These are phyloP conservation scores for Pilatotrama ljubarskyi DNA, from an alignment of 768 basidiomycete species.

Conservation along the genomic window DNA sequence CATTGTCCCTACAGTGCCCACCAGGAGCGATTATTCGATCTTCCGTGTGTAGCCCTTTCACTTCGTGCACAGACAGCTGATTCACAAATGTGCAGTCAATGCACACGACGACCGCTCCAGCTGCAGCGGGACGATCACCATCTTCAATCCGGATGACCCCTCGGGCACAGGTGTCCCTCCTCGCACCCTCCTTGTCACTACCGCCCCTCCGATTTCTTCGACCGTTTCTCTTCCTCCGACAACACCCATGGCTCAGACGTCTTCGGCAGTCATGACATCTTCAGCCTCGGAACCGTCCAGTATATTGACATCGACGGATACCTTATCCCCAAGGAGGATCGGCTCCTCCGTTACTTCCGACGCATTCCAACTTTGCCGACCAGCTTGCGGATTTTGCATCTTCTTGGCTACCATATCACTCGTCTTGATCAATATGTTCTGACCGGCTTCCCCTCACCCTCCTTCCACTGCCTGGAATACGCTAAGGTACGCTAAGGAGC, in stretches of 20 bases:
- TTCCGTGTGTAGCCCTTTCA: neutral
- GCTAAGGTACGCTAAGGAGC: neutral
- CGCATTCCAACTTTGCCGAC: neutral
- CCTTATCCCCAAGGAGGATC: neutral
- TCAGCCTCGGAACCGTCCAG: neutral
- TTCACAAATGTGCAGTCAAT: neutral
- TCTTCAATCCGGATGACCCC: slow-evolving; percentile 20
- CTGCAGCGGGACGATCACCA: slow-evolving; percentile 17
- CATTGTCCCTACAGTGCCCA: slow-evolving; percentile 14
- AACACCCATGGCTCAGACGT: neutral
- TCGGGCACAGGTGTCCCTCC: slow-evolving; percentile 8
- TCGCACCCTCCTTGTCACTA: slow-evolving; percentile 9
- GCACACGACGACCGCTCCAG: slow-evolving; percentile 12
- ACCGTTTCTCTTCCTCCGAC: neutral
- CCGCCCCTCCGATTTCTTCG: slow-evolving; percentile 12
- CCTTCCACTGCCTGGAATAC: neutral
- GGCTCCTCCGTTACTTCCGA: neutral
- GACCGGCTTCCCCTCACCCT: neutral
- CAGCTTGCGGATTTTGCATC: neutral
- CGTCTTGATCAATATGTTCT: neutral
- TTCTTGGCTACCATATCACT: neutral
- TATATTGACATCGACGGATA: neutral
- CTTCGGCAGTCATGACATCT: neutral
- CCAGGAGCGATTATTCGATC: slow-evolving; percentile 13
- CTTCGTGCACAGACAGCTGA: neutral